A percentile compares a stretch with the other conserved stretches of the same genome.
Evolutionary conservation across 1,284 basidiomycete species (phyloP).

Genomic region (Leucoagaricus sp.): DNA sequence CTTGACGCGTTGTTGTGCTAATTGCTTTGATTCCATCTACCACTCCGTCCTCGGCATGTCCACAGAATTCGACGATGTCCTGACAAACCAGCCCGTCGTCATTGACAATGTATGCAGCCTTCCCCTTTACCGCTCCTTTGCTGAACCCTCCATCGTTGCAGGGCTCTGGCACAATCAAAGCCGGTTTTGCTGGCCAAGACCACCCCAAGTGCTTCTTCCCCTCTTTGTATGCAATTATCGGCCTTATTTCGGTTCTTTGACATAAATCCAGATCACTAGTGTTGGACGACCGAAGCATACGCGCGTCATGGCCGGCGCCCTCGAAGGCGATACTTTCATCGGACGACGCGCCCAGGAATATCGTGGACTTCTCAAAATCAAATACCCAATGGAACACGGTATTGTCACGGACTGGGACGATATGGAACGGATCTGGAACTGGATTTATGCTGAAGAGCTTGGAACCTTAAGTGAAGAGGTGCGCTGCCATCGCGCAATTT

Average conservation of each 20-base stretch:
- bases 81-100: slow-evolving; percentile 92
- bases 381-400: slow-evolving; percentile 98
- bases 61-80: slow-evolving; percentile 85
- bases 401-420: slow-evolving; percentile 98
- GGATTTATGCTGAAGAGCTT: slow-evolving; percentile 94
- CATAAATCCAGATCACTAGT: slow-evolving; percentile 45
- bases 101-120: slow-evolving; percentile 84
- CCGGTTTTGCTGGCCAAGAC: slow-evolving; percentile 96
- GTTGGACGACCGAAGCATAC: slow-evolving; percentile 96
- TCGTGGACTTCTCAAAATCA: slow-evolving; percentile 92
- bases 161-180: slow-evolving; percentile 98
- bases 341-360: slow-evolving; percentile 93
- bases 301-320: slow-evolving; percentile 93
- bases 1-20: slow-evolving; percentile 8
- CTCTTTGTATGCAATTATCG: slow-evolving; percentile 81
- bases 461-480: slow-evolving; percentile 96
- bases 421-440: slow-evolving; percentile 98
- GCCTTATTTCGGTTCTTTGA: slow-evolving; percentile 19
- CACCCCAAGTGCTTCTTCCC: slow-evolving; percentile 98
- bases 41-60: too few species aligned
- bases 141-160: slow-evolving; percentile 35
- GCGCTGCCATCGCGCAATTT: slow-evolving; percentile 28
- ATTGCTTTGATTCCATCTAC: neutral
- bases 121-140: slow-evolving; percentile 22
- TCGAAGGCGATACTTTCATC: slow-evolving; percentile 93